phyloP scores from a whole-genome alignment of 345 rosid genomes.

The Reutealis trisperma region DNA sequence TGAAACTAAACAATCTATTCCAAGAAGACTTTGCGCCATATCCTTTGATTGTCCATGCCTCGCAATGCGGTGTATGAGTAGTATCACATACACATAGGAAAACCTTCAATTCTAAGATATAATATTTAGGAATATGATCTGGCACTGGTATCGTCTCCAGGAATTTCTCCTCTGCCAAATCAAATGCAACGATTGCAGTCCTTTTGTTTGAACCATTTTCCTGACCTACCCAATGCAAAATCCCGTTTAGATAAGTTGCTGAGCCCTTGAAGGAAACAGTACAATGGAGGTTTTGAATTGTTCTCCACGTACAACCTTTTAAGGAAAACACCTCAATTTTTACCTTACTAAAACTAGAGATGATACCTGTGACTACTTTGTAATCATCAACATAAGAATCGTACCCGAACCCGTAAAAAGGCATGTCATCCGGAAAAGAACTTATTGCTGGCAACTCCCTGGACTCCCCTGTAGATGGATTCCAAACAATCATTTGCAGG shows the following conservation, averaged over 20 bases:
- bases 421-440: not conserved
- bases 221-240: not conserved
- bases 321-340: not conserved
- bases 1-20: not conserved
- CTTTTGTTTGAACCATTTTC: not conserved
- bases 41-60: constrained; percentile 4
- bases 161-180: not conserved
- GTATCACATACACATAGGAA: not conserved
- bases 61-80: not conserved
- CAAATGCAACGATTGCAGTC: not conserved
- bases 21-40: not conserved
- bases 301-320: not conserved
- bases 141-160: not conserved
- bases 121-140: not conserved
- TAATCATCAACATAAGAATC: not conserved
- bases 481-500: not conserved
- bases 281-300: not conserved
- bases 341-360: not conserved
- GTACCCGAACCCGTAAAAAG: not conserved
- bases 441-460: not conserved
- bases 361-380: not conserved
- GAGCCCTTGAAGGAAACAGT: not conserved
- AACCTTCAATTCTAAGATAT: not conserved
- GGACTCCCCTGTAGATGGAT: not conserved
- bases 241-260: not conserved